Percentiles rank a stretch among this genome's conserved stretches.
Evolutionary conservation across 2,329 filamentous ascomycete species (phyloP).

Genomic region (Lachnellula arida): DNA sequence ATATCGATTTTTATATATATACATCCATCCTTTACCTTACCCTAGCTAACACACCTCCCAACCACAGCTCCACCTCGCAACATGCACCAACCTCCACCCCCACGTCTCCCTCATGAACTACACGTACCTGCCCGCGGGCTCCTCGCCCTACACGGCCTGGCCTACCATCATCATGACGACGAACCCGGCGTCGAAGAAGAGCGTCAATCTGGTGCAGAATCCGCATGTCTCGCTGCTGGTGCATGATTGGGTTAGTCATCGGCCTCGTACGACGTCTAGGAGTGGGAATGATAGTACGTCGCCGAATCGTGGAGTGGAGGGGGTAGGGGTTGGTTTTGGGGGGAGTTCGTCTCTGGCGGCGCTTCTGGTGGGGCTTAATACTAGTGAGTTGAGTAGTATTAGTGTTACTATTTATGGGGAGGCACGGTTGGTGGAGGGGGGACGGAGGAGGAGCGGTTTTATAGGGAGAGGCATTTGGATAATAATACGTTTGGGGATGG

Average conservation of each 20-base stretch:
- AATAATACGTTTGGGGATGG: slow-evolving; percentile 82
- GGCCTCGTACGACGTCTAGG: slow-evolving; percentile 66
- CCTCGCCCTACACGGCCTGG: slow-evolving; percentile 60
- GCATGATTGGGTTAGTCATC: slow-evolving; percentile 95
- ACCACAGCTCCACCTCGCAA: slow-evolving; percentile 90
- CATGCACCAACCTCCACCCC: slow-evolving; percentile 74
- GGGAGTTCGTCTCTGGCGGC: slow-evolving; percentile 58
- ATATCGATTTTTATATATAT: too few species aligned
- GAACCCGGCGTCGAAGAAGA: slow-evolving; percentile 73
- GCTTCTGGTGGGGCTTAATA: slow-evolving; percentile 86
- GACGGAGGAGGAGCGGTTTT: slow-evolving; percentile 82
- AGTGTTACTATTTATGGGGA: slow-evolving; percentile 90
- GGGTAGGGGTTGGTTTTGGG: too few species aligned
- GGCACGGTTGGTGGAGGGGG: slow-evolving; percentile 66
- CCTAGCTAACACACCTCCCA: slow-evolving; percentile 3
- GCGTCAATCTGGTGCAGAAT: slow-evolving; percentile 75
- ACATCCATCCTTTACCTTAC: slow-evolving; percentile 3
- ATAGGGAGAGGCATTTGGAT: slow-evolving; percentile 75
- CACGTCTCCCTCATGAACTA: slow-evolving; percentile 99
- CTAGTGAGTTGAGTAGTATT: slow-evolving; percentile 79
- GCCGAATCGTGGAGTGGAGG: too few species aligned
- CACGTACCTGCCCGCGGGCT: slow-evolving; percentile 72
- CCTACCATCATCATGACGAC: slow-evolving; percentile 96
- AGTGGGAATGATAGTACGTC: too few species aligned
- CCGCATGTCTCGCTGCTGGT: slow-evolving; percentile 90